Evolutionary conservation across 2,329 filamentous ascomycete species (phyloP).

Genomic region (Periconia macrospinosa): DNA sequence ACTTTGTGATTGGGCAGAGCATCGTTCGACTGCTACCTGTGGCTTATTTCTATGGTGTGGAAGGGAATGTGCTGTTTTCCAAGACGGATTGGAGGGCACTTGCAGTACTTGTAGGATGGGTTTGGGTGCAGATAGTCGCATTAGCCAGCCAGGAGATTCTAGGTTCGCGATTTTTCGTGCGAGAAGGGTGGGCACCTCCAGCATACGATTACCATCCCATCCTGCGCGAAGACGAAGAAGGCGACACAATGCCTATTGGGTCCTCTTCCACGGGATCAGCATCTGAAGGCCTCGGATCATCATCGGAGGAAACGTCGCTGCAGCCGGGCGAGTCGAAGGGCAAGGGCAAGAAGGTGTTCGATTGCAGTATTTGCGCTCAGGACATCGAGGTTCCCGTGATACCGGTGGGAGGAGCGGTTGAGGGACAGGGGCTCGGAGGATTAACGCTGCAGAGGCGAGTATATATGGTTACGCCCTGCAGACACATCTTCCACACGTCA

Average conservation of each 20-base stretch:
- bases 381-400: conserved; percentile 86
- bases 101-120: conserved; percentile 68
- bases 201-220: conserved; percentile 96
- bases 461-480: conserved; percentile 97
- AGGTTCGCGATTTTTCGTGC: conserved; percentile 84
- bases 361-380: conserved; percentile 95
- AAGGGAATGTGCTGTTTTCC: conserved; percentile 80
- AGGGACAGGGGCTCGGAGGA: conserved; percentile 46
- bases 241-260: conserved; percentile 75
- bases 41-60: conserved; percentile 79
- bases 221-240: conserved; percentile 81
- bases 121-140: conserved; percentile 82
- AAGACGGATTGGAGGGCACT: conserved; percentile 69
- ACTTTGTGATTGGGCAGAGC: conserved; percentile 84
- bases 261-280: conserved; percentile 42
- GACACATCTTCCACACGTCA: conserved; percentile 90
- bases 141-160: conserved; percentile 82
- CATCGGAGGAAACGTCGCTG: conserved; percentile 14
- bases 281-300: conserved; percentile 15
- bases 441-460: conserved; percentile 75
- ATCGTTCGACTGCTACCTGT: conserved; percentile 76
- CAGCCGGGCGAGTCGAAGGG: conserved; percentile 50
- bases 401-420: conserved; percentile 46
- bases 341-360: conserved; percentile 67
- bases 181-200: conserved; percentile 65